These are phyloP conservation scores for Fomes fomentarius DNA, from an alignment of 1,284 basidiomycete species.

Conservation along the genomic window DNA sequence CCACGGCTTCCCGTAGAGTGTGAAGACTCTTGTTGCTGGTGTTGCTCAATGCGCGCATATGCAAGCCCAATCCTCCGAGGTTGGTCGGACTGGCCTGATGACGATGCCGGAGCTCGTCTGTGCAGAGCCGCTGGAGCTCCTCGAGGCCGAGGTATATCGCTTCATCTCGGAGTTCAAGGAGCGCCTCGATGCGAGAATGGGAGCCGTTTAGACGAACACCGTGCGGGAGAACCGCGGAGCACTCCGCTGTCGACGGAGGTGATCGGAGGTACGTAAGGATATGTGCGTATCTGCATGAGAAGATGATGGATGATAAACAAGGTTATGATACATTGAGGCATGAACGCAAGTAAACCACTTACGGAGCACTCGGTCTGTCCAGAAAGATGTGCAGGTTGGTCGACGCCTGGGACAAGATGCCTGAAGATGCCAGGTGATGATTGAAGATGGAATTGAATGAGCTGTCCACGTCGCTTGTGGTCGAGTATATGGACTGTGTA, in stretches of 20 bases:
- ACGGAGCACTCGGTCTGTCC: conserved; percentile 80
- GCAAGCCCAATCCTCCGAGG: conserved; percentile 35
- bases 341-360: conserved; percentile 37
- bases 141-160: conserved; percentile 70
- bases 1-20: conserved; percentile 35
- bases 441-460: conserved; percentile 54
- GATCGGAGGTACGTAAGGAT: conserved; percentile 72
- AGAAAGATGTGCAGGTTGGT: conserved; percentile 71
- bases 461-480: conserved; percentile 33
- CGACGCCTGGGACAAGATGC: conserved; percentile 50
- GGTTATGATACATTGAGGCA: conserved; percentile 7
- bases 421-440: conserved; percentile 62
- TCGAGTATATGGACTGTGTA: conserved; percentile 47
- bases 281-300: conserved; percentile 64
- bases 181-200: conserved; percentile 56
- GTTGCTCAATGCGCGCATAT: conserved; percentile 32
- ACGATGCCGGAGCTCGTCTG: conserved; percentile 60
- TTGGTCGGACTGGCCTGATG: conserved; percentile 19
- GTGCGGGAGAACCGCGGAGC: conserved; percentile 60
- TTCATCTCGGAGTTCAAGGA: conserved; percentile 76
- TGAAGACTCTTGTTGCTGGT: conserved; percentile 34
- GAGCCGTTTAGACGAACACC: conserved; percentile 53
- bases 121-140: conserved; percentile 62
- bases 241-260: conserved; percentile 44
- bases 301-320: not conserved